Conservation (phyloP, 495 filamentous ascomycete species). For the Aspergillus coremiiformis region DNA sequence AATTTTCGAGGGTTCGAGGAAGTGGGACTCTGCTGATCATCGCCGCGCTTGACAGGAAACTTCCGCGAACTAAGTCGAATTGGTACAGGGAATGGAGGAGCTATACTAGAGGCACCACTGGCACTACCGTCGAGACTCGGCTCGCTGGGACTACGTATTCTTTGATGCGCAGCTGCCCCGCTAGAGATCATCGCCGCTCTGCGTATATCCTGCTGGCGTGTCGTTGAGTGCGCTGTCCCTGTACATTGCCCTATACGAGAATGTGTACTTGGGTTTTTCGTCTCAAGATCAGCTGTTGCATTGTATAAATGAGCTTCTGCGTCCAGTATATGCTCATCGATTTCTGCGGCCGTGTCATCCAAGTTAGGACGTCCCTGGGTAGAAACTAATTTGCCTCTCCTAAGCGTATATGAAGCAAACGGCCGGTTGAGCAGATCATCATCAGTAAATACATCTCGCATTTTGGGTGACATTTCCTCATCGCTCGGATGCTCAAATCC, state of each 20-base stretch:
- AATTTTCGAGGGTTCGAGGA: conserved; percentile 43
- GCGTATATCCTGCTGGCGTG: conserved; percentile 49
- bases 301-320: conserved; percentile 24
- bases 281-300: neutral
- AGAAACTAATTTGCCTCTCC: conserved; percentile 36
- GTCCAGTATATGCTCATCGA: conserved; percentile 35
- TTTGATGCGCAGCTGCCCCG: conserved; percentile 63
- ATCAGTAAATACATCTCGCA: conserved; percentile 44
- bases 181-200: conserved; percentile 68
- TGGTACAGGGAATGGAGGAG: conserved; percentile 85
- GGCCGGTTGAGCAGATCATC: conserved; percentile 40
- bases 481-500: conserved; percentile 63
- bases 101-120: conserved; percentile 28
- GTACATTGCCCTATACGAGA: conserved; percentile 19
- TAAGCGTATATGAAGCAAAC: conserved; percentile 38
- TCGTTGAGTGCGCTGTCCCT: conserved; percentile 15
- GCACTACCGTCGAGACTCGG: conserved; percentile 49
- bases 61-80: conserved; percentile 80
- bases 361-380: conserved; percentile 28
- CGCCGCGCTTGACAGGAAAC: conserved; percentile 61
- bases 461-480: conserved; percentile 31
- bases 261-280: conserved; percentile 5
- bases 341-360: conserved; percentile 33
- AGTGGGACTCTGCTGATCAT: conserved; percentile 76
- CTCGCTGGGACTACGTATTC: conserved; percentile 65